These are phyloP conservation scores for Ustilago tritici DNA, from an alignment of 1,284 basidiomycete genomes.

Conservation along the genomic window DNA sequence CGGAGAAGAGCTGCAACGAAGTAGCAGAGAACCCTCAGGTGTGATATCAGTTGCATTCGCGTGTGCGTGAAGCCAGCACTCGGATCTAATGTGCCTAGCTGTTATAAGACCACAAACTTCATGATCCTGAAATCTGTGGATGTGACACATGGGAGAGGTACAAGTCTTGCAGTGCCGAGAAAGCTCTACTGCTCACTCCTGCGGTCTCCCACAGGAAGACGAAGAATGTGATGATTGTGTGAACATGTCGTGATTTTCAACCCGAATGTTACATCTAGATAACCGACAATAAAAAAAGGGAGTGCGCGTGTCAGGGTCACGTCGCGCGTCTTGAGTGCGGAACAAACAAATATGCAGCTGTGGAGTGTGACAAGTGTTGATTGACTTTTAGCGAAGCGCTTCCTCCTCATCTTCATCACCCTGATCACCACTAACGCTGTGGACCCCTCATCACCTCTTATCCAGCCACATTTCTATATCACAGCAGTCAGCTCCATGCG, in stretches of 20 bases:
- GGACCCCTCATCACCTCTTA: background rate
- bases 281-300: background rate
- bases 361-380: conserved; percentile 12
- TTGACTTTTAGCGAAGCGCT: conserved; percentile 11
- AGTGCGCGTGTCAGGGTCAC: conserved; percentile 19
- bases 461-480: background rate
- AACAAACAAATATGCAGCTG: conserved; percentile 6
- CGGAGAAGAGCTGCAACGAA: background rate
- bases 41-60: too few species aligned
- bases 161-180: background rate
- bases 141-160: background rate
- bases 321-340: conserved; percentile 20
- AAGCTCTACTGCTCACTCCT: too few species aligned
- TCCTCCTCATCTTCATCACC: conserved; percentile 3
- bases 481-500: background rate
- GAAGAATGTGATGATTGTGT: background rate
- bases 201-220: background rate
- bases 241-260: background rate
- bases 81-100: background rate
- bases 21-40: too few species aligned
- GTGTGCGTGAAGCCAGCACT: background rate
- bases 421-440: background rate
- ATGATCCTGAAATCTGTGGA: background rate
- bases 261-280: too few species aligned
- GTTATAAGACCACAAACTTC: background rate